Conservation (phyloP, 495 filamentous ascomycete species). For the Penicillium pulvis region DNA sequence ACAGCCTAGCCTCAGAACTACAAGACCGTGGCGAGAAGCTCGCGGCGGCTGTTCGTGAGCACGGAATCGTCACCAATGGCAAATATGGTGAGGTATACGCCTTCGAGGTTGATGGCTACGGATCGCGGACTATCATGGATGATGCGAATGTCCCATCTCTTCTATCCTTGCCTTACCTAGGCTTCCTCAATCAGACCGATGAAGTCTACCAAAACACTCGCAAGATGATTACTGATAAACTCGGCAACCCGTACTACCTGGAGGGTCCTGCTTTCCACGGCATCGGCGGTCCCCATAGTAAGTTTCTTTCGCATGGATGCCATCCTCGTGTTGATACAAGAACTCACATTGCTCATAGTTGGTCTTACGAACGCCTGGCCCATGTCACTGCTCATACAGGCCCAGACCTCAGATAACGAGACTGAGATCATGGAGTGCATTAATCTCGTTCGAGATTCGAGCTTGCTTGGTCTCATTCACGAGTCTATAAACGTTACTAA, state of each 20-base stretch:
- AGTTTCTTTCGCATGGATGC: conserved; percentile 18
- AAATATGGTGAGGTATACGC: conserved; percentile 90
- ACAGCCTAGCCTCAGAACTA: conserved; percentile 54
- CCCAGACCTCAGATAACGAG: conserved; percentile 86
- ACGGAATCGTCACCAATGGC: conserved; percentile 85
- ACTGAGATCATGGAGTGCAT: conserved; percentile 75
- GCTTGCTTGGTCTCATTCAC: conserved; percentile 79
- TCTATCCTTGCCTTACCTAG: conserved; percentile 82
- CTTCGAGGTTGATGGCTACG: conserved; percentile 96
- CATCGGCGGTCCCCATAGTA: conserved; percentile 77
- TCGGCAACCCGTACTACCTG: conserved; percentile 88
- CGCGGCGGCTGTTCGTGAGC: conserved; percentile 75
- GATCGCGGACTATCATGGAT: conserved; percentile 90
- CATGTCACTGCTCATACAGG: conserved; percentile 89
- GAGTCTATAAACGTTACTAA: conserved; percentile 88
- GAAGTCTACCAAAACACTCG: conserved; percentile 84
- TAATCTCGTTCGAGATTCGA: conserved; percentile 70
- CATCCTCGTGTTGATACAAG: neutral
- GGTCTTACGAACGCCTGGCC: conserved; percentile 94
- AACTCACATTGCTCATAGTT: conserved; percentile 38
- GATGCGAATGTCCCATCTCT: conserved; percentile 95
- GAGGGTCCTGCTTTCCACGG: conserved; percentile 78
- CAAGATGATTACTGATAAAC: conserved; percentile 79
- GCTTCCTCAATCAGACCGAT: conserved; percentile 71
- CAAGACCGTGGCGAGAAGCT: conserved; percentile 68